Evolutionary conservation across 768 basidiomycete species (phyloP), one percentile per base, ranked within the genome.

Genomic region (Boletus pseudopeckii): DNA sequence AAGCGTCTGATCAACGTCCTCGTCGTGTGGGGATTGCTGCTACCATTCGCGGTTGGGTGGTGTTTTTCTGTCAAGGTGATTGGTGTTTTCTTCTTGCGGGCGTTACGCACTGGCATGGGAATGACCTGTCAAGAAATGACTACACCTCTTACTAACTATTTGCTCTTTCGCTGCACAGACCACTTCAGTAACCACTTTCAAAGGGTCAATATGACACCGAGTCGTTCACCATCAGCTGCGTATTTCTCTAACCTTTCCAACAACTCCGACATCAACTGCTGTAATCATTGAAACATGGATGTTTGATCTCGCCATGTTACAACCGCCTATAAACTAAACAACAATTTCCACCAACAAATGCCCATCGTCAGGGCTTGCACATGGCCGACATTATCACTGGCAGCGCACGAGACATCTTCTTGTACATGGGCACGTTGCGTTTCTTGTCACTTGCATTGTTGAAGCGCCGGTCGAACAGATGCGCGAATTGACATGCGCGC

Each of bases 1-100:
- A 88, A 97, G 53, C 74, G 77, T 38, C 90, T 84, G 61, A 97
- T 96, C 57, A 86, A 72, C 8, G 80, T 78, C 54, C 91, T 81
- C 42, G 84, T 90, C 22, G 83, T 78, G 56, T 80, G 74, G 0
- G 83, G 77, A 53, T 75, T 84, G 57, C 73, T 78, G 22, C 84
- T 82, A 22, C 54, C 49, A 13, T 36, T 34, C 18, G 50, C 22
- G 6, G 51, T 49, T 20, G 50, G 6, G 18, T 36, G 30, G 1
- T 36, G 47, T 41, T 11, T 57, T 55, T 40, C 58, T 55, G 57
- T 55, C 30, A 53, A 37, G 2, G 80, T 81, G 17, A 82, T 62
- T 2, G 81, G 79, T 15, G 54, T 57, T 56, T 81, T 82, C 58
- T 73, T 74, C 64, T 73, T 80, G 52, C 68, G 71, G 30, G 60